phyloP scores from a whole-genome alignment of 352 stramenopile species.

The Phytopythium ostracodes region DNA sequence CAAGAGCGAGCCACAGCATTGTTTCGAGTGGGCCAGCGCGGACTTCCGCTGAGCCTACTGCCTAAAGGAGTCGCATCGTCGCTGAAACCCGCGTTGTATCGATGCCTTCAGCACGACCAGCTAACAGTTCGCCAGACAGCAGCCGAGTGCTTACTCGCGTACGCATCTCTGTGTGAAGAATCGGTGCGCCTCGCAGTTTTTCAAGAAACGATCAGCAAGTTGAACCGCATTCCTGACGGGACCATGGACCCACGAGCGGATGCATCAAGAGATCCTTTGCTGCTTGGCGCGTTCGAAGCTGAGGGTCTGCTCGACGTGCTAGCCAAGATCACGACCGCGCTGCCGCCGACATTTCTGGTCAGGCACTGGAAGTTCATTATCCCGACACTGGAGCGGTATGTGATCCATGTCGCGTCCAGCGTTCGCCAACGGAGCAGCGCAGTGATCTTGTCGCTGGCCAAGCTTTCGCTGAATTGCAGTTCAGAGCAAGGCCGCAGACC shows the following conservation, averaged over 20 bases:
- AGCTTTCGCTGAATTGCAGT: constrained; percentile 14
- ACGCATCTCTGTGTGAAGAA: constrained; percentile 46
- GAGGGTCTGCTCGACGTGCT: constrained; percentile 68
- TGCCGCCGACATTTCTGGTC: constrained; percentile 45
- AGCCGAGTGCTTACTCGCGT: constrained; percentile 40
- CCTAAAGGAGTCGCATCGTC: constrained; percentile 25
- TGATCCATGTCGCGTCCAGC: constrained; percentile 68
- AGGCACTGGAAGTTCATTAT: constrained; percentile 76
- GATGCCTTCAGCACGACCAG: constrained; percentile 51
- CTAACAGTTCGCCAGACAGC: constrained; percentile 50
- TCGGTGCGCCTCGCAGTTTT: constrained; percentile 50
- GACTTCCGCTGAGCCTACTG: constrained; percentile 12
- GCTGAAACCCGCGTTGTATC: constrained; percentile 53
- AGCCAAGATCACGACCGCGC: constrained; percentile 30
- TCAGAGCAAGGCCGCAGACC: not conserved
- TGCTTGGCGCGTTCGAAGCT: constrained; percentile 50
- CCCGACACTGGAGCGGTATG: constrained; percentile 63
- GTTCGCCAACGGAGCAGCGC: constrained; percentile 53
- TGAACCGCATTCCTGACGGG: constrained; percentile 45
- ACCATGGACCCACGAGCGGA: constrained; percentile 1
- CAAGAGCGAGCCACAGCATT: not conserved
- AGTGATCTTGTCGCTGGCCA: constrained; percentile 43
- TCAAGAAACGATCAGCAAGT: constrained; percentile 73
- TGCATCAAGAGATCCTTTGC: constrained; percentile 9
- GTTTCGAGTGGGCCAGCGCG: not conserved